A percentile compares a stretch with the other conserved stretches of the same genome.
Evolutionary conservation across 345 rosid species (phyloP).

Genomic region (Rhodomyrtus tomentosa): DNA sequence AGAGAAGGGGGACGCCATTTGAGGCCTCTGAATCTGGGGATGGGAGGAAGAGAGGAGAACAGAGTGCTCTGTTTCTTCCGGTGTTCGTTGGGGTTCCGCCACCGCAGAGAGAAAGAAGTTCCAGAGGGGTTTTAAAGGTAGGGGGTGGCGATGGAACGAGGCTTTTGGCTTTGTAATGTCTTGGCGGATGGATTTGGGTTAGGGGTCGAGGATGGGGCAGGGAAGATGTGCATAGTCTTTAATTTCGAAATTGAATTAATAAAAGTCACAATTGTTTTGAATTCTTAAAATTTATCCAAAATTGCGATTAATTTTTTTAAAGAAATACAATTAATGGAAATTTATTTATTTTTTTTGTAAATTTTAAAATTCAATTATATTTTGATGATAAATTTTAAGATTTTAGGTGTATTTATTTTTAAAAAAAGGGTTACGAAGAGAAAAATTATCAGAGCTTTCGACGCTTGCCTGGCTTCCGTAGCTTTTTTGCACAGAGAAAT

Average conservation of each 20-base stretch:
- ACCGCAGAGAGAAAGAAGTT: neutral
- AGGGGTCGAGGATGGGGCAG: neutral
- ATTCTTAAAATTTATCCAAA: too few species aligned
- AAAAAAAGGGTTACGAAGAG: neutral
- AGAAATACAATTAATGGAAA: too few species aligned
- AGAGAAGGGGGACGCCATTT: slow-evolving; percentile 23
- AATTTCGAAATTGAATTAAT: too few species aligned
- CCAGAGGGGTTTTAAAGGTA: neutral
- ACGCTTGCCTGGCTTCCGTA: neutral
- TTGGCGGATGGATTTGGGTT: neutral
- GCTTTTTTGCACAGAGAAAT: neutral
- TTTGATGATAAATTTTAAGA: too few species aligned
- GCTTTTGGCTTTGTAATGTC: too few species aligned
- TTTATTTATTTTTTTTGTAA: too few species aligned
- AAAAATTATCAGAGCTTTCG: neutral
- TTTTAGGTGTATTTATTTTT: too few species aligned
- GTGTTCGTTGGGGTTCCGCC: neutral
- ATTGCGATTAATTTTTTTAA: too few species aligned
- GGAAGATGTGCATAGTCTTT: neutral
- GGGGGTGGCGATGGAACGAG: neutral
- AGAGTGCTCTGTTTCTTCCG: neutral
- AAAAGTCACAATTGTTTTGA: too few species aligned
- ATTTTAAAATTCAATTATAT: too few species aligned
- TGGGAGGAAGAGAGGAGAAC: neutral
- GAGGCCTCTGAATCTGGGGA: neutral